Evolutionary conservation across 805 yeast genomes (phyloP).

Genomic region (Hemisphaericaspora nanyangensis): DNA sequence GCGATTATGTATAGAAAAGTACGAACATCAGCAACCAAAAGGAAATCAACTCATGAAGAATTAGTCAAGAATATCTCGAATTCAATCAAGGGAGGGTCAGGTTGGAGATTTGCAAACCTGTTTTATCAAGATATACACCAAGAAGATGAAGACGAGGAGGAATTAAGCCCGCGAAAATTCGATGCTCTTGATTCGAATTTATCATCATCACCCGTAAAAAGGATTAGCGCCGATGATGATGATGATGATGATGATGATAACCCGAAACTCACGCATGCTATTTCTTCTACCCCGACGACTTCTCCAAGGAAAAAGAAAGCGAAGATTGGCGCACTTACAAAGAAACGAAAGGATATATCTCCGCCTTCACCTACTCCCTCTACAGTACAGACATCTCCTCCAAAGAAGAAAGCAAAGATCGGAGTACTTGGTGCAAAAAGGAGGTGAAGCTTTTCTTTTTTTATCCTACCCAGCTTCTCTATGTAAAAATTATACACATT

Average conservation of each 20-base stretch:
- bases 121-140: background rate
- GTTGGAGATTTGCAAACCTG: conserved; percentile 9
- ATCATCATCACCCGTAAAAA: too few species aligned
- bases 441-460: too few species aligned
- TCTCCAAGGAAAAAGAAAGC: background rate
- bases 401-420: conserved; percentile 5
- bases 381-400: background rate
- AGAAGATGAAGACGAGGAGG: background rate
- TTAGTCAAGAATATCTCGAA: background rate
- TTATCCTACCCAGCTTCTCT: background rate
- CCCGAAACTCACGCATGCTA: too few species aligned
- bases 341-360: background rate
- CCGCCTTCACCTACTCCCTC: background rate
- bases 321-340: conserved; percentile 1
- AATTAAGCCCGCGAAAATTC: background rate
- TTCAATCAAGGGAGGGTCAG: background rate
- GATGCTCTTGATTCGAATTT: background rate
- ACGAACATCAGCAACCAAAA: background rate
- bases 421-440: conserved; percentile 3
- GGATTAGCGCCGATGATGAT: too few species aligned
- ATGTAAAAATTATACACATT: background rate
- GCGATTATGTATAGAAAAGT: conserved; percentile 2
- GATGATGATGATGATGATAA: too few species aligned
- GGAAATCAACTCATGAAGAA: conserved; percentile 1
- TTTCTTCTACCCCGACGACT: too few species aligned